These are phyloP conservation scores for Puccinia polysora DNA, from an alignment of 1,284 basidiomycete genomes.

Conservation along the genomic window DNA sequence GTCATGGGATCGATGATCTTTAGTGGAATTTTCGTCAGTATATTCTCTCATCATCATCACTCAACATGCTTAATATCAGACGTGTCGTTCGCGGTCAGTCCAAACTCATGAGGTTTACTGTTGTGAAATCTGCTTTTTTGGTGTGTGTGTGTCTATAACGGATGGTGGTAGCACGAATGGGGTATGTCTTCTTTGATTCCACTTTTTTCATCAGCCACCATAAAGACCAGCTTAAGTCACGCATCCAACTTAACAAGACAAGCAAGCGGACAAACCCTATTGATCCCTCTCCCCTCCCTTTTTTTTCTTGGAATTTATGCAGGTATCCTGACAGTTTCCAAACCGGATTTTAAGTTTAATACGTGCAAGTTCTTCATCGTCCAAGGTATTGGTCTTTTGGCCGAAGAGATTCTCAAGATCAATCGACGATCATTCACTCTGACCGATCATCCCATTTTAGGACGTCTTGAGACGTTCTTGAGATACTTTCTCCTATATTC, in stretches of 20 bases:
- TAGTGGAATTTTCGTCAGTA: conserved; percentile 26
- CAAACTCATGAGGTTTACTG: background rate
- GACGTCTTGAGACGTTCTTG: background rate
- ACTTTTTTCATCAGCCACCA: background rate
- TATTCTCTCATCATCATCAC: background rate
- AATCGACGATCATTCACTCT: background rate
- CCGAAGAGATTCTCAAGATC: background rate
- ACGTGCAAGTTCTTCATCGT: conserved; percentile 19
- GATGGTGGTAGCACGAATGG: conserved; percentile 28
- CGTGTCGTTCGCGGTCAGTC: background rate
- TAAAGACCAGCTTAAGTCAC: background rate
- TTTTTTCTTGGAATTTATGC: background rate
- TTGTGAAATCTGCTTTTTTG: background rate
- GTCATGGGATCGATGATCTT: conserved; percentile 27
- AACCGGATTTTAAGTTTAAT: conserved; percentile 11
- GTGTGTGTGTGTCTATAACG: too few species aligned
- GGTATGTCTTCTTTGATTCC: background rate
- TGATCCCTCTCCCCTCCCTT: background rate
- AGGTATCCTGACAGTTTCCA: conserved; percentile 17
- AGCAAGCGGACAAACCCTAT: too few species aligned
- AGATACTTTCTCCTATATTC: conserved; percentile 1
- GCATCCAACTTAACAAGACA: background rate
- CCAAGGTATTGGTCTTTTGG: conserved; percentile 9
- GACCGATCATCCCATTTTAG: too few species aligned
- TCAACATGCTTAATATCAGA: too few species aligned